Evolutionary conservation across 345 rosid species (phyloP).

Genomic region (Tarenaya hassleriana): DNA sequence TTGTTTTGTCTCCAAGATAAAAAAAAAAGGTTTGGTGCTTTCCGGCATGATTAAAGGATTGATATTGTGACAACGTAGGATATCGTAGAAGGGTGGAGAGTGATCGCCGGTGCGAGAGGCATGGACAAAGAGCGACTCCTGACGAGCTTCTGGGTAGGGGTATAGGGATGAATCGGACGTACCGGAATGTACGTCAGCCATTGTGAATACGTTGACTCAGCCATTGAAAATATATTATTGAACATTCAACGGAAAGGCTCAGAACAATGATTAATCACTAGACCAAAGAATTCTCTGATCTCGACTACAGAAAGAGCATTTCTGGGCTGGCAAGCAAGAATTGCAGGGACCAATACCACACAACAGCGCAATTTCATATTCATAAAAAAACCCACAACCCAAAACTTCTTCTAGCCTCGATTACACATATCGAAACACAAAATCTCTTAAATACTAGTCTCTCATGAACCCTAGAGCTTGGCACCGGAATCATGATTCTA

Average conservation of each 20-base stretch:
- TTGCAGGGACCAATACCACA: background rate
- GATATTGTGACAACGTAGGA: too few relatives aligned
- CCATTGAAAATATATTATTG: too few relatives aligned
- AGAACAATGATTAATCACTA: background rate
- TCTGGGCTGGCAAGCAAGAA: background rate
- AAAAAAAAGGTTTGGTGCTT: too few relatives aligned
- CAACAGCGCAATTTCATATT: too few relatives aligned
- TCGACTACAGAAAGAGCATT: background rate
- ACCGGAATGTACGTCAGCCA: constrained; percentile 27
- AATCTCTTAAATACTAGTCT: background rate
- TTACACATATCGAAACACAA: background rate
- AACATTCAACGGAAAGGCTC: background rate
- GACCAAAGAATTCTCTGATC: constrained; percentile 3
- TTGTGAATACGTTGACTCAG: constrained; percentile 4
- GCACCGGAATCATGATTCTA: background rate
- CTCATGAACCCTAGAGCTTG: too few relatives aligned
- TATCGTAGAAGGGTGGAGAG: too few relatives aligned
- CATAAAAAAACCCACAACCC: background rate
- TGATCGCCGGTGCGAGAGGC: too few relatives aligned
- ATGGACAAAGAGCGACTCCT: too few relatives aligned
- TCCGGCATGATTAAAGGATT: too few relatives aligned
- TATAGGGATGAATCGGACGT: too few relatives aligned
- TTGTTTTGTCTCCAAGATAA: too few relatives aligned
- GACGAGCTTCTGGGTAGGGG: too few relatives aligned
- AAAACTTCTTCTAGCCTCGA: background rate